Evolutionary conservation across 352 stramenopile species (phyloP), one percentile per base, ranked within the genome.

Genomic region (Phytopythium boreale): DNA sequence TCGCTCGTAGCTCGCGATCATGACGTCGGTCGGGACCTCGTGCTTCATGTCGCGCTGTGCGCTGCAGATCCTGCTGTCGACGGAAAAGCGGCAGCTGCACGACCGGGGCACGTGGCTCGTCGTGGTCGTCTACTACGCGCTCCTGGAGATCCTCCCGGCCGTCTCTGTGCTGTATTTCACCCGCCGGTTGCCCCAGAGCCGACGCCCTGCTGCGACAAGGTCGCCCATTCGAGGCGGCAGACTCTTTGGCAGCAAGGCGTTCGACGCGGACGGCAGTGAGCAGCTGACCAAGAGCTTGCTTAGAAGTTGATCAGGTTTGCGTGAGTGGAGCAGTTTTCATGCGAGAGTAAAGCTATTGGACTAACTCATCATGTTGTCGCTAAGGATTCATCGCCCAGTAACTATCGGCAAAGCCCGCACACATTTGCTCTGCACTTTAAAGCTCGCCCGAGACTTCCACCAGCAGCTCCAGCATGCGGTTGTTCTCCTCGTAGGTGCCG

Each of bases 401-500:
- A n/a, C n/a, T 20, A 8, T 17, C 6, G 7, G 46, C 46, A 17
- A 4, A 52, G 10, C 11, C 20, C 46, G 19, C 47, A 31, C 10
- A 10, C 4, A 17, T 19, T 9, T n/a, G 44, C 44, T 12, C 44
- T 36, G 26, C 2, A 0, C 34, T 52, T 59, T 71, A 84, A 59
- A 87, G 66, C 39, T 91, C 79, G 8, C 66, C 69, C 26, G 80
- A 90, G 17, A 93, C 84, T 64, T 90, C 52, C 50, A 81, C 66
- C 24, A 97, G 76, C 58, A 97, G 66, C 62, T 88, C 72, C 17
- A 99, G 81, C 80, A 98, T 98, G 50, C 80, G 75, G 62, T 97
- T 70, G 74, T 99, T 99, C 71, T 99, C 95, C 50, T 96, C 89
- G 12, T 72, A 72, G 27, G 83, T 97, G 36, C 97, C 97, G 69